A percentile compares a stretch with the other conserved stretches of the same genome.
phyloP scores from a whole-genome alignment of 2,329 filamentous ascomycete species.

The Stenocarpella maydis region DNA sequence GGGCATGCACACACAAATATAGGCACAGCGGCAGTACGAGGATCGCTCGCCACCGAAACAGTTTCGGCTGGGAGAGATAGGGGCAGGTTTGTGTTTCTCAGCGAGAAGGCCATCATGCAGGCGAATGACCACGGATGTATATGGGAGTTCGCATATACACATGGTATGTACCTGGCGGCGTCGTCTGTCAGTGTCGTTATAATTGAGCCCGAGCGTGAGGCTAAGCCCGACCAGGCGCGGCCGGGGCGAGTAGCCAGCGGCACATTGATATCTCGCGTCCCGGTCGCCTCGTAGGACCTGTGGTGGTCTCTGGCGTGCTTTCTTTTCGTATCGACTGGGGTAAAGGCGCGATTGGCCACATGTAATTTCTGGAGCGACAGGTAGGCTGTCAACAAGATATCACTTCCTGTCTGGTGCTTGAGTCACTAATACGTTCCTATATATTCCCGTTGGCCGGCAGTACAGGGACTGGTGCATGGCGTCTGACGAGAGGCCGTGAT shows the following conservation, averaged over 20 bases:
- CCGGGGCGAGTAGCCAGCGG: background rate
- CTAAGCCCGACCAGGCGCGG: slow-evolving; percentile 1
- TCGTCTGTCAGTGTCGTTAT: background rate
- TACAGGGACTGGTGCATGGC: background rate
- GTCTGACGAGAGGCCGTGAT: background rate
- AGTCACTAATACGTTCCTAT: background rate
- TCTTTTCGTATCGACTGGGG: background rate
- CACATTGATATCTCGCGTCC: background rate
- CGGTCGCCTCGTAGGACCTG: background rate
- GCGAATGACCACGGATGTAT: background rate
- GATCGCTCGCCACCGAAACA: slow-evolving; percentile 7
- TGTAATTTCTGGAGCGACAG: background rate
- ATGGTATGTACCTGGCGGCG: background rate
- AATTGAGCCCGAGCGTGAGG: background rate
- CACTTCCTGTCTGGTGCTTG: background rate
- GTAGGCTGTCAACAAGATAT: too few species aligned
- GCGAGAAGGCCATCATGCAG: background rate
- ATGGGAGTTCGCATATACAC: background rate
- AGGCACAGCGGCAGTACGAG: background rate
- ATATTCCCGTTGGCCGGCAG: too few species aligned
- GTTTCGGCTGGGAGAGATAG: background rate
- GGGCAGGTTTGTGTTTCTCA: background rate
- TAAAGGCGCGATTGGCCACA: background rate
- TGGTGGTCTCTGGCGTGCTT: background rate
- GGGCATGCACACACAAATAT: slow-evolving; percentile 2